A percentile compares a stretch with the other conserved stretches of the same genome.
phyloP scores from a whole-genome alignment of 2,329 filamentous ascomycete genomes.

The Neurospora sp. region DNA sequence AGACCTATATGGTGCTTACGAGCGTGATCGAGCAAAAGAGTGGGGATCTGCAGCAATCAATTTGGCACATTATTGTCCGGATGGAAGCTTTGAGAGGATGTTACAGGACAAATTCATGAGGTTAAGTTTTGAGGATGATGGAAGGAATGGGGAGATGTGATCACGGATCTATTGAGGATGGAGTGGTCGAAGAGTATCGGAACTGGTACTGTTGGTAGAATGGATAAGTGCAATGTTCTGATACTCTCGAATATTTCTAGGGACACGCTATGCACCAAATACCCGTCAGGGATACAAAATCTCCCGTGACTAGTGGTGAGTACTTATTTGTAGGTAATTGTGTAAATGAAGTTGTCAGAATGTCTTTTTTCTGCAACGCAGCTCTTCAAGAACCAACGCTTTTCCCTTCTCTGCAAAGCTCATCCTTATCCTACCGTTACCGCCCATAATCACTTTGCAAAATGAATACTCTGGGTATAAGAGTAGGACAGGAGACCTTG shows the following conservation, averaged over 20 bases:
- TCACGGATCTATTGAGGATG: background rate
- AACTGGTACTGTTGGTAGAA: background rate
- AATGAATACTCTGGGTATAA: constrained; percentile 24
- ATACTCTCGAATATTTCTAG: background rate
- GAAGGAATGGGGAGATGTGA: background rate
- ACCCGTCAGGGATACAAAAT: too few species aligned
- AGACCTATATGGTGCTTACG: constrained; percentile 48
- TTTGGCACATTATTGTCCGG: constrained; percentile 48
- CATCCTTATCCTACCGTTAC: too few species aligned
- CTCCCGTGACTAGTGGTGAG: too few species aligned
- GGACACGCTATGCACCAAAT: background rate
- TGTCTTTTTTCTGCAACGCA: too few species aligned
- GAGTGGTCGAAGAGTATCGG: too few species aligned
- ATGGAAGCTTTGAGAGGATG: constrained; percentile 34
- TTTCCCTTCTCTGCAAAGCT: too few species aligned
- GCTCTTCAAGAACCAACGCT: too few species aligned
- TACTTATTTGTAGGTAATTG: too few species aligned
- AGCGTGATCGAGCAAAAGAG: constrained; percentile 42
- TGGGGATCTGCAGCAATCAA: constrained; percentile 57
- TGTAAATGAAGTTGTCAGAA: too few species aligned
- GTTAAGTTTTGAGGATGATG: constrained; percentile 22
- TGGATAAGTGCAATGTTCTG: background rate
- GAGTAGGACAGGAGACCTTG: constrained; percentile 24
- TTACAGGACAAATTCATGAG: constrained; percentile 35
- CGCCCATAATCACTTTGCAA: constrained; percentile 14